Evolutionary conservation across 2,329 filamentous ascomycete species (phyloP), one percentile per base, ranked within the genome.

Genomic region (Diaporthe sp.): DNA sequence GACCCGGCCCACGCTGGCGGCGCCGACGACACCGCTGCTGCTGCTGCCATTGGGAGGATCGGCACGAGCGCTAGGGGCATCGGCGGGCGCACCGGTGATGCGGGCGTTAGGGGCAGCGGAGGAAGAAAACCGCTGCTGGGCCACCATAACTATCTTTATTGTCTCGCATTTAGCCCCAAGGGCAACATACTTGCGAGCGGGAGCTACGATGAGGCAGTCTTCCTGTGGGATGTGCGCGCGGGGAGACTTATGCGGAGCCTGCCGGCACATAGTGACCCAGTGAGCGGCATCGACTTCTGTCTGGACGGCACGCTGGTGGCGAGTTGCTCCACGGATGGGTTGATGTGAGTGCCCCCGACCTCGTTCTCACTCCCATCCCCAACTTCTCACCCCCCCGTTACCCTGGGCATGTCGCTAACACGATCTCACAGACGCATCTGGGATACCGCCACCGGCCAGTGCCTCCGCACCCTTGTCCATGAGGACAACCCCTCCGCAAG

Each of bases 91-190:
- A 75, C 67, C 20, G 71, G 71, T 2, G 73, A 77, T 39, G 57
- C 73, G 28, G 57, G 76, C 39, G 57, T 78, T 49, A 72, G 71
- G 72, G 57, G 77, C 34, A 77, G 67, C 42, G 76, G 76, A 5
- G 87, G 88, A 39, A 86, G 87, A 79, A 86, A 87, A 2, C 90
- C 91, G 7, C 87, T 98, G 78, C 88, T 94, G 34, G 96, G 97
- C 3, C 97, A 99, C 81, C 95, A 98, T 84, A 98, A 97, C 85
- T 98, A 98, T 84, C 93, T 99, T 44, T 98, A 98, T 85, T 95
- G 94, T 70, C 88, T 99, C 47, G 95, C 96, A 8, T 98, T 98
- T 84, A 96, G 95, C n/a, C 97, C 97, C 2, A 98, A 98, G 84
- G 97, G 97, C 34, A 99, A 99, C 82, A 98, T 98, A 82, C 90